These are phyloP conservation scores for Thermochaetoides dissita DNA, from an alignment of 2,329 filamentous ascomycete genomes.

Conservation along the genomic window DNA sequence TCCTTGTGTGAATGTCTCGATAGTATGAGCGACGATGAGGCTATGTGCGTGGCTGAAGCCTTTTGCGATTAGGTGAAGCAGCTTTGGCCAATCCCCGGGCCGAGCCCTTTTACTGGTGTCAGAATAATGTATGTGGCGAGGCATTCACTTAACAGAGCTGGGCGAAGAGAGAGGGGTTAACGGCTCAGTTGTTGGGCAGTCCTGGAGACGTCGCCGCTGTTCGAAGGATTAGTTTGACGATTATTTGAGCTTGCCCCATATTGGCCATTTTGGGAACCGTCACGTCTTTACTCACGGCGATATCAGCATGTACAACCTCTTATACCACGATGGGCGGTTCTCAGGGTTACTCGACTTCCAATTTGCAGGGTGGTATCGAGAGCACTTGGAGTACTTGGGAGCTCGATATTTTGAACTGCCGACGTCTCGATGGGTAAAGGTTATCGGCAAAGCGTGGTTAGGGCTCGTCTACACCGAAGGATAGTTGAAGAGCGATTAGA, in stretches of 20 bases:
- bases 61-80: not conserved
- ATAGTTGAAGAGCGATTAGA: no score
- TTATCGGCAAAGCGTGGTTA: not conserved
- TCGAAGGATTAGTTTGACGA: not conserved
- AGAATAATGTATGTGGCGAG: not conserved
- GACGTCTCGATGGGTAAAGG: no score
- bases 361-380: not conserved
- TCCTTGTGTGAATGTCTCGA: no score
- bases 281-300: slow-evolving; percentile 2
- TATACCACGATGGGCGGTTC: not conserved
- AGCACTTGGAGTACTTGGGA: not conserved
- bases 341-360: not conserved
- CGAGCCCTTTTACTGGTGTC: no score
- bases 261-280: not conserved
- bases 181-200: not conserved
- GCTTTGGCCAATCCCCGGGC: not conserved
- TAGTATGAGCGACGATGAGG: slow-evolving; percentile 1
- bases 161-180: not conserved
- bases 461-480: no score
- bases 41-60: not conserved
- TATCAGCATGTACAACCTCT: not conserved
- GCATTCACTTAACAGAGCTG: no score
- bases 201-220: not conserved
- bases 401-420: not conserved
- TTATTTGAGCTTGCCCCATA: not conserved